phyloP scores from a whole-genome alignment of 441 rosid genomes.

The Adansonia gregorii region DNA sequence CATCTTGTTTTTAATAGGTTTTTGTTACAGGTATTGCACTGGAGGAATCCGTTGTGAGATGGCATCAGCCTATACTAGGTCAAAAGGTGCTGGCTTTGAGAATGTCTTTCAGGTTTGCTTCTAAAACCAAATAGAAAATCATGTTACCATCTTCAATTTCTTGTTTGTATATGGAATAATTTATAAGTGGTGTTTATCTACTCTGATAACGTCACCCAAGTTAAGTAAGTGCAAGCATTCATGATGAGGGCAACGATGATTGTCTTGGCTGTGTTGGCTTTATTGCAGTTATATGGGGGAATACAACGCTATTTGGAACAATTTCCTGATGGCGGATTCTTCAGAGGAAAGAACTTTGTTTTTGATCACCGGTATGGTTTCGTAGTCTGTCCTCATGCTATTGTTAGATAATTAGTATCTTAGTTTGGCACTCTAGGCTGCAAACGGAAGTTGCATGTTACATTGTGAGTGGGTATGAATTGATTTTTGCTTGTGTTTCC shows the following conservation, averaged over 20 bases:
- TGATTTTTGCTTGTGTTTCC: background rate
- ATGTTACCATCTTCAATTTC: background rate
- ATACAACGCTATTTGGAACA: slow-evolving; percentile 91
- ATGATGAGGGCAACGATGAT: background rate
- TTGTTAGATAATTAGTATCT: background rate
- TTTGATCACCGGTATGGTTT: slow-evolving; percentile 84
- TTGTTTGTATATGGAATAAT: slow-evolving; percentile 9
- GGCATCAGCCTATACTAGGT: slow-evolving; percentile 90
- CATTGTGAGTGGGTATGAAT: background rate
- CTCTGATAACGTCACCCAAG: background rate
- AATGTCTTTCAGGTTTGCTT: slow-evolving; percentile 78
- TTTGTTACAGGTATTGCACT: slow-evolving; percentile 77
- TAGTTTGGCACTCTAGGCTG: background rate
- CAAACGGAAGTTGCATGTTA: background rate
- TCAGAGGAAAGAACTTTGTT: slow-evolving; percentile 93
- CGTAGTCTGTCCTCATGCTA: background rate
- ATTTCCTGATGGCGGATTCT: slow-evolving; percentile 85
- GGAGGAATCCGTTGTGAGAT: slow-evolving; percentile 98
- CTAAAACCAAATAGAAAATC: slow-evolving; percentile 17
- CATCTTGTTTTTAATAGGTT: background rate
- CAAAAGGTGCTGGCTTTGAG: slow-evolving; percentile 87
- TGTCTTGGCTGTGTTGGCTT: slow-evolving; percentile 29
- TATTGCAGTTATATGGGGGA: slow-evolving; percentile 86
- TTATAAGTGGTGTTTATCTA: slow-evolving; percentile 3
- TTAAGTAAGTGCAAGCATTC: background rate